Evolutionary conservation across 2,329 filamentous ascomycete genomes (phyloP).

Genomic region (Botrytis tulipae): DNA sequence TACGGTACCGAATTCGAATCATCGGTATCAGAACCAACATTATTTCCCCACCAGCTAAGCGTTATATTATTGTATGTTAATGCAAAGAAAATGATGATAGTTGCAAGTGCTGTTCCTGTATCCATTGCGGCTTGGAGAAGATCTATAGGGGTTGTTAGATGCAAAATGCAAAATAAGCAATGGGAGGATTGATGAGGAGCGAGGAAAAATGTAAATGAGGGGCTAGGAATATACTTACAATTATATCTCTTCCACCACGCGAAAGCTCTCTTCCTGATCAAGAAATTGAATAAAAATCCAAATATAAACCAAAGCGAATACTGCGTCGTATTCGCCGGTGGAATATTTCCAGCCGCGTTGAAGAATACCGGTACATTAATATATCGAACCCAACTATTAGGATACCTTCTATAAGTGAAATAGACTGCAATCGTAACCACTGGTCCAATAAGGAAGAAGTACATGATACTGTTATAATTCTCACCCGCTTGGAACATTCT

Average conservation of each 20-base stretch:
- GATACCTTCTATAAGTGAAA: constrained; percentile 52
- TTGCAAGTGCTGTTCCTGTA: constrained; percentile 50
- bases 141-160: constrained; percentile 33
- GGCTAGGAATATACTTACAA: background rate
- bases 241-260: constrained; percentile 50
- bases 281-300: constrained; percentile 50
- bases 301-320: constrained; percentile 48
- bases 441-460: constrained; percentile 52
- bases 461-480: constrained; percentile 48
- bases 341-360: constrained; percentile 48
- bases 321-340: constrained; percentile 52
- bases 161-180: background rate
- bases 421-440: constrained; percentile 60
- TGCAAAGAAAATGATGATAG: constrained; percentile 54
- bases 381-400: constrained; percentile 45
- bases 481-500: constrained; percentile 51
- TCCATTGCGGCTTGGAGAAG: constrained; percentile 50
- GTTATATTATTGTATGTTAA: constrained; percentile 46
- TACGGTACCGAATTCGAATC: constrained; percentile 15
- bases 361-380: constrained; percentile 50
- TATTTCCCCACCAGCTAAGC: constrained; percentile 42
- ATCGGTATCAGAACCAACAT: constrained; percentile 6
- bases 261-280: constrained; percentile 46
- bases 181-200: background rate
- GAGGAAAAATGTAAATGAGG: background rate